Evolutionary conservation across 768 basidiomycete genomes (phyloP).

Genomic region (Asterophora lycoperdoides): DNA sequence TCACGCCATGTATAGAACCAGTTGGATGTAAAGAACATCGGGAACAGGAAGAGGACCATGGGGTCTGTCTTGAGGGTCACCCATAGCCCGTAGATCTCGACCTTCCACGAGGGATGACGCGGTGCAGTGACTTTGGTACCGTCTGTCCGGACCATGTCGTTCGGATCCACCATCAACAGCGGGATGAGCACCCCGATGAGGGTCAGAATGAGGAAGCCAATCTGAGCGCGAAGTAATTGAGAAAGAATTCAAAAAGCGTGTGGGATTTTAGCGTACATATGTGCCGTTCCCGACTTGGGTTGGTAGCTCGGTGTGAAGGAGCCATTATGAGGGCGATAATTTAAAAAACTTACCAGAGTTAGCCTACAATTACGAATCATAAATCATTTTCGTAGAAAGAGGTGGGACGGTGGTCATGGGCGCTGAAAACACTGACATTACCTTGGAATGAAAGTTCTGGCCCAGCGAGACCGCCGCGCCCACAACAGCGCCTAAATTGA

Average conservation of each 20-base stretch:
- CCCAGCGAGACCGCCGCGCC: conserved; percentile 74
- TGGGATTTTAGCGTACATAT: conserved; percentile 46
- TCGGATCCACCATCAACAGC: conserved; percentile 66
- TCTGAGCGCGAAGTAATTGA: conserved; percentile 33
- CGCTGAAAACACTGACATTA: conserved; percentile 26
- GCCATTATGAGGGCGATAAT: neutral
- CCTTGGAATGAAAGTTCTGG: conserved; percentile 60
- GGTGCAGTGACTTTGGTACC: conserved; percentile 61
- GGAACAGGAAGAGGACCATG: conserved; percentile 69
- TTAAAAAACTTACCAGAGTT: conserved; percentile 34
- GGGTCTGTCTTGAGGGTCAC: conserved; percentile 67
- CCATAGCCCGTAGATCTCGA: conserved; percentile 68
- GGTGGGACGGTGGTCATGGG: conserved; percentile 14
- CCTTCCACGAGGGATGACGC: conserved; percentile 73
- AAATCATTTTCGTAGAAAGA: conserved; percentile 1
- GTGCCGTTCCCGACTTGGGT: conserved; percentile 62
- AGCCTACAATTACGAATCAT: conserved; percentile 22
- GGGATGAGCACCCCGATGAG: conserved; percentile 65
- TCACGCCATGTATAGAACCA: conserved; percentile 86
- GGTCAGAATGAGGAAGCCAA: conserved; percentile 71
- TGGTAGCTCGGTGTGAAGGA: neutral
- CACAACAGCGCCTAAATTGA: conserved; percentile 78
- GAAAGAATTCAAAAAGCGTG: neutral
- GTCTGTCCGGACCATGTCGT: conserved; percentile 69
- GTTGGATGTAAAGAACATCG: conserved; percentile 82